These are phyloP conservation scores for Phytopythium boreale DNA, from an alignment of 352 stramenopile species.

Conservation along the genomic window DNA sequence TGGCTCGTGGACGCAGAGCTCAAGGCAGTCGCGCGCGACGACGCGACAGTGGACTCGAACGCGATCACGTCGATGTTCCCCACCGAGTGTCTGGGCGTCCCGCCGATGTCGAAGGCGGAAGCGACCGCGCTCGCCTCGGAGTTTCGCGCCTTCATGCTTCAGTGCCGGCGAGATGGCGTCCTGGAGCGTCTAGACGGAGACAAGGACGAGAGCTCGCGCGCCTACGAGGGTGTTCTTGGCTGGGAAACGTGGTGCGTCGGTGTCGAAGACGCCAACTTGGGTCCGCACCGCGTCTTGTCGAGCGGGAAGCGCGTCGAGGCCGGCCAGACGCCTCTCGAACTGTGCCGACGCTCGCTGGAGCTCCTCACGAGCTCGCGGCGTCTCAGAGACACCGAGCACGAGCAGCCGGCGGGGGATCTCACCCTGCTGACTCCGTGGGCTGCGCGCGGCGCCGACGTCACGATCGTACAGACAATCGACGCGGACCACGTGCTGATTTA, in stretches of 20 bases:
- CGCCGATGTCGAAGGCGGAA: constrained; percentile 3
- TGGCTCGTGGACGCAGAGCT: constrained; percentile 11
- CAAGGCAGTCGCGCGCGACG: neutral
- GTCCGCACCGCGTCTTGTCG: neutral
- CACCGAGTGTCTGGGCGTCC: neutral
- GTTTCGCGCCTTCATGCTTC: neutral
- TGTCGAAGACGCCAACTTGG: neutral
- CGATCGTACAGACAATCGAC: neutral
- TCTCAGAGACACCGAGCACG: neutral
- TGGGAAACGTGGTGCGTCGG: neutral
- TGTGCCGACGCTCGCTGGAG: neutral
- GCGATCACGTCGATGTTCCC: neutral
- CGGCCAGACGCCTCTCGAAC: neutral
- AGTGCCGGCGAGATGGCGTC: neutral
- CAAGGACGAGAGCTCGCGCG: neutral
- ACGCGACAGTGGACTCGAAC: neutral
- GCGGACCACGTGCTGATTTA: neutral
- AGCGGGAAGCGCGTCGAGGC: neutral
- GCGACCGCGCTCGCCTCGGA: neutral
- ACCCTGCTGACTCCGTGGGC: neutral
- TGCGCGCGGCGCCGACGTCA: neutral
- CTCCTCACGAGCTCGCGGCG: neutral
- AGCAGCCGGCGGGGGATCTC: neutral
- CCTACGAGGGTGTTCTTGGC: neutral
- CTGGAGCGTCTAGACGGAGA: neutral